A percentile compares a stretch with the other conserved stretches of the same genome.
Conservation (phyloP, 2,329 filamentous ascomycete species). For the Sporothrix curviconia region DNA sequence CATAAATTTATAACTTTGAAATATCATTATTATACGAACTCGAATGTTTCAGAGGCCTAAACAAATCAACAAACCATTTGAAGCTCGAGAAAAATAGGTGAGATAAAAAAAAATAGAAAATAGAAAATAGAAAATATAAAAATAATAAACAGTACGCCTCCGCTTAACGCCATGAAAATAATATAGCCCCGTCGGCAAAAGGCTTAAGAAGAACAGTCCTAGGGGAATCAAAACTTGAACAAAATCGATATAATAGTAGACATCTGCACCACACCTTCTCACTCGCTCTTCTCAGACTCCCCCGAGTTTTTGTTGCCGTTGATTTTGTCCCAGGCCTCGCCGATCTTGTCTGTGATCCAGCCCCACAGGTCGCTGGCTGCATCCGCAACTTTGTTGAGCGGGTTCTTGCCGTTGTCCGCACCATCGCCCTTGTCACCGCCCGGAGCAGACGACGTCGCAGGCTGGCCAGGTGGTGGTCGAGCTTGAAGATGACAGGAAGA, state of each 20-base stretch:
- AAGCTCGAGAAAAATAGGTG: no score
- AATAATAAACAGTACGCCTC: neutral
- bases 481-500: slow-evolving; percentile 12
- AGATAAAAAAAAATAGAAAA: no score
- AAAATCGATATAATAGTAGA: neutral
- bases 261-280: neutral
- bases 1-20: no score
- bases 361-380: slow-evolving; percentile 39
- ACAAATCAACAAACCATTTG: no score
- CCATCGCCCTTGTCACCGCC: slow-evolving; percentile 6
- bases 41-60: no score
- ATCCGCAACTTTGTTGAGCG: slow-evolving; percentile 25
- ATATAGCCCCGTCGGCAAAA: no score
- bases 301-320: slow-evolving; percentile 20
- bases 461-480: slow-evolving; percentile 20
- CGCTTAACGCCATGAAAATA: no score
- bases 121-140: neutral
- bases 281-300: neutral
- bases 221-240: neutral
- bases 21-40: no score
- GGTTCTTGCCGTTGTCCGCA: slow-evolving; percentile 20
- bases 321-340: slow-evolving; percentile 41
- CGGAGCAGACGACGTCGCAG: slow-evolving; percentile 8
- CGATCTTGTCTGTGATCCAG: slow-evolving; percentile 45
- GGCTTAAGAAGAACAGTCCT: neutral